Conservation (phyloP, 306 rosid species). For the Begonia masoniana region DNA sequence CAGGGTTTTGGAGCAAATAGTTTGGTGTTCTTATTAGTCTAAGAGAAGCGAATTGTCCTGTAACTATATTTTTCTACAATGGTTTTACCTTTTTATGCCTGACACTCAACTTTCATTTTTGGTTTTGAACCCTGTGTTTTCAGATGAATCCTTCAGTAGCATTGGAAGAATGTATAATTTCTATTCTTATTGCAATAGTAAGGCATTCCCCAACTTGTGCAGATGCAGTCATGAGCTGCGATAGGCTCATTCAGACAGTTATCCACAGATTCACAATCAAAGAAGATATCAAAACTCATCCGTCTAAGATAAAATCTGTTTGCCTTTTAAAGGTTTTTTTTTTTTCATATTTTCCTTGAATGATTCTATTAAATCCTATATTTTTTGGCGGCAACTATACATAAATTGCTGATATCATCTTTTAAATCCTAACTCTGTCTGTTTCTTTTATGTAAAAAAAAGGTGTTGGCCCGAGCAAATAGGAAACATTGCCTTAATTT, state of each 20-base stretch:
- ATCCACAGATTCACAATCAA: slow-evolving; percentile 45
- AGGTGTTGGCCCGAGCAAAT: slow-evolving; percentile 73
- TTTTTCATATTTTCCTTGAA: too few relatives aligned
- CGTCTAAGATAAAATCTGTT: slow-evolving; percentile 62
- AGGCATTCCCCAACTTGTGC: slow-evolving; percentile 94
- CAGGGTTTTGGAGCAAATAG: too few relatives aligned
- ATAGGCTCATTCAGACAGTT: slow-evolving; percentile 60
- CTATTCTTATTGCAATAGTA: slow-evolving; percentile 66
- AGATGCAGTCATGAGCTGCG: slow-evolving; percentile 55
- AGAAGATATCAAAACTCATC: slow-evolving; percentile 37
- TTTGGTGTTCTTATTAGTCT: too few relatives aligned
- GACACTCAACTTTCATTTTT: too few relatives aligned
- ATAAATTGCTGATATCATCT: too few relatives aligned
- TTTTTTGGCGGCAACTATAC: too few relatives aligned
- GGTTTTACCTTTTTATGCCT: too few relatives aligned
- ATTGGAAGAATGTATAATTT: slow-evolving; percentile 64
- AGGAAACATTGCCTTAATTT: slow-evolving; percentile 42
- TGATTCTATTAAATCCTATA: not conserved
- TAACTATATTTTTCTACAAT: too few relatives aligned
- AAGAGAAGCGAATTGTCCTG: too few relatives aligned
- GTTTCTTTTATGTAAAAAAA: slow-evolving; percentile 14
- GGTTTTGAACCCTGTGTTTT: slow-evolving; percentile 7
- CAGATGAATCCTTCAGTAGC: slow-evolving; percentile 59
- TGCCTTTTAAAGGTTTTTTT: slow-evolving; percentile 58
- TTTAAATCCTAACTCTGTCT: not conserved